Evolutionary conservation across 352 stramenopile species (phyloP), one percentile per base, ranked within the genome.

Genomic region (Phytophthora fragariaefolia): DNA sequence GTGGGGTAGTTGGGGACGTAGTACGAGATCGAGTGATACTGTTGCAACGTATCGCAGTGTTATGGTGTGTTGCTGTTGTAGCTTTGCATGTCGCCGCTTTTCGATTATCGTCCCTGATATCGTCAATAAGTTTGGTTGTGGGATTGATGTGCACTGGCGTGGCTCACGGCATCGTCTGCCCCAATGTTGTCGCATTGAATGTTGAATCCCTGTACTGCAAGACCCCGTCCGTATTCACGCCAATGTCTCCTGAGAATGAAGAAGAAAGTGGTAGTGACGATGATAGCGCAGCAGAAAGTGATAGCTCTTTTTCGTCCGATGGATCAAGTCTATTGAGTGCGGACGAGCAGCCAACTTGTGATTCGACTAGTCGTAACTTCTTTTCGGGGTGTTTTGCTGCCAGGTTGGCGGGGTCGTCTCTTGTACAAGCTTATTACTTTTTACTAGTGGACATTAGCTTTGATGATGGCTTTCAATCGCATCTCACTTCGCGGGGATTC

Each of bases 401-500:
- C 0, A 68, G 70, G 15, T 53, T 87, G 34, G 62, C 66, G 0
- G 81, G 79, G 0, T 86, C 77, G 20, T 76, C 67, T 1, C 43
- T 83, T 28, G 60, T 87, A 4, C 84, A 93, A 56, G 67, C 73
- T 1, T 87, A 80, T 52, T 92, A 85, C 55, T 89, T 91, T 32
- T 58, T 85, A 26, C 30, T 79, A 5, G 77, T 85, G 3, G 50
- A 87, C 40, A 34, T 86, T n/a, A 55, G 73, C 12, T 30, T 46
- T 6, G 43, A 60, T 22, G 23, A 32, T 6, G 46, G 48, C 9
- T 47, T 59, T 0, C 23, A 32, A 7, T 47, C 40, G 18, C 40
- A n/a, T 24, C 18, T 47, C 9, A 51, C 43, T 30, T 57, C 72
- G 17, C 49, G 50, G 36, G 65, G 71, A 9, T 74, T 79, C 55